These are phyloP conservation scores for Pseudogymnoascus sp. DNA, from an alignment of 2,329 filamentous ascomycete species.

Conservation along the genomic window DNA sequence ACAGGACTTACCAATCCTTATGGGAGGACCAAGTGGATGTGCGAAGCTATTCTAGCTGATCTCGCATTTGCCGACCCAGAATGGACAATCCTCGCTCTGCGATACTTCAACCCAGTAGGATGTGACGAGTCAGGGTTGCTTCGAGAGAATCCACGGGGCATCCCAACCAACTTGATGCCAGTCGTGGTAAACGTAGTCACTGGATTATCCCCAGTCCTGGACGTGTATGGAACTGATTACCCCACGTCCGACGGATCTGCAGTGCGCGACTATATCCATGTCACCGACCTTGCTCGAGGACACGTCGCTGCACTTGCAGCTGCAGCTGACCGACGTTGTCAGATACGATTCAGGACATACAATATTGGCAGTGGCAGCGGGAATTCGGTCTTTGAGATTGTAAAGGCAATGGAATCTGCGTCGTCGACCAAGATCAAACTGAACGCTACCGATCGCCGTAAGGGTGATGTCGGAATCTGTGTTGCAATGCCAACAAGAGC, in stretches of 20 bases:
- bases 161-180: conserved; percentile 57
- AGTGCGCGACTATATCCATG: conserved; percentile 62
- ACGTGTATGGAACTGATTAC: conserved; percentile 59
- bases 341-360: conserved; percentile 36
- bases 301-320: conserved; percentile 52
- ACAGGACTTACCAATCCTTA: conserved; percentile 58
- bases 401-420: conserved; percentile 34
- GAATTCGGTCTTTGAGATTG: conserved; percentile 39
- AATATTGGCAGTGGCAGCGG: conserved; percentile 42
- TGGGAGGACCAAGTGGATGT: conserved; percentile 61
- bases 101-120: conserved; percentile 63
- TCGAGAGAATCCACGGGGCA: conserved; percentile 55
- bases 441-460: conserved; percentile 32
- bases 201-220: conserved; percentile 44
- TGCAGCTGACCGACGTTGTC: conserved; percentile 28
- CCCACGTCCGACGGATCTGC: conserved; percentile 59
- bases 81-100: conserved; percentile 56
- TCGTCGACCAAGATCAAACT: conserved; percentile 33
- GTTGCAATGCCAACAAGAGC: conserved; percentile 37
- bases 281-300: conserved; percentile 56
- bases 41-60: conserved; percentile 58
- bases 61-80: conserved; percentile 51
- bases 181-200: conserved; percentile 56
- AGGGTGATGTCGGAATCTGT: conserved; percentile 38
- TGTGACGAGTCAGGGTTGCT: conserved; percentile 57